phyloP scores from a whole-genome alignment of 371 early-diverging fungal species.

The Blastocladiella emersonii region DNA sequence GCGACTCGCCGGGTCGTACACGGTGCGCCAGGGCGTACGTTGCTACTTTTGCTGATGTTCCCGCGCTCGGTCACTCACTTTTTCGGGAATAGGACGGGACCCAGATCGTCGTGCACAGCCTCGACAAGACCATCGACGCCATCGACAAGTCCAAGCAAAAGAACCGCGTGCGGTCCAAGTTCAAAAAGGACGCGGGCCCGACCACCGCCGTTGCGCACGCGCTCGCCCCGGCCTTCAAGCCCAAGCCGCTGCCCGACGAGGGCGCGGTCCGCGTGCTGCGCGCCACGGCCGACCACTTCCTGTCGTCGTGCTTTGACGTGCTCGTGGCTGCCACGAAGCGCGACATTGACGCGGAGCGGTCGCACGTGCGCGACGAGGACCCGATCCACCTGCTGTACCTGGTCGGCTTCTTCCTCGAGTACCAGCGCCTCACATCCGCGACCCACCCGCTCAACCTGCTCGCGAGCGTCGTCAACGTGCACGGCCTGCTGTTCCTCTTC shows the following conservation, averaged over 20 bases:
- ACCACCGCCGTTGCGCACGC: background rate
- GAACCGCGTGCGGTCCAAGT: background rate
- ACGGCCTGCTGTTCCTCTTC: conserved; percentile 31
- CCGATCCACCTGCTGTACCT: conserved; percentile 20
- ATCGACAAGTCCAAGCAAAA: background rate
- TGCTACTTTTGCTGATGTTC: background rate
- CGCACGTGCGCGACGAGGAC: conserved; percentile 36
- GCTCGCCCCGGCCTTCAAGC: background rate
- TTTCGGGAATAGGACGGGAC: background rate
- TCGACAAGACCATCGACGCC: background rate
- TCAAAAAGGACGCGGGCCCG: conserved; percentile 1
- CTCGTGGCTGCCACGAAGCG: conserved; percentile 37
- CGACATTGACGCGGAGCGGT: conserved; percentile 45
- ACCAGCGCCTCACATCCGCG: conserved; percentile 12
- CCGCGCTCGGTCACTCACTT: too few species aligned
- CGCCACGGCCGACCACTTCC: conserved; percentile 24
- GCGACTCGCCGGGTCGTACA: conserved; percentile 43
- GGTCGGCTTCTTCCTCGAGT: conserved; percentile 27
- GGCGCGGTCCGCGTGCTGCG: conserved; percentile 5
- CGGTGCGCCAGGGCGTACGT: conserved; percentile 30
- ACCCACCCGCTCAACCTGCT: conserved; percentile 40
- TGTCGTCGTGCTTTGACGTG: conserved; percentile 49
- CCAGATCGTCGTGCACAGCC: background rate
- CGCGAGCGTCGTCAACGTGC: conserved; percentile 33
- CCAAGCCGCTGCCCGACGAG: too few species aligned